Evolutionary conservation across 805 yeast genomes (phyloP).

Genomic region (Metschnikowia sp.): DNA sequence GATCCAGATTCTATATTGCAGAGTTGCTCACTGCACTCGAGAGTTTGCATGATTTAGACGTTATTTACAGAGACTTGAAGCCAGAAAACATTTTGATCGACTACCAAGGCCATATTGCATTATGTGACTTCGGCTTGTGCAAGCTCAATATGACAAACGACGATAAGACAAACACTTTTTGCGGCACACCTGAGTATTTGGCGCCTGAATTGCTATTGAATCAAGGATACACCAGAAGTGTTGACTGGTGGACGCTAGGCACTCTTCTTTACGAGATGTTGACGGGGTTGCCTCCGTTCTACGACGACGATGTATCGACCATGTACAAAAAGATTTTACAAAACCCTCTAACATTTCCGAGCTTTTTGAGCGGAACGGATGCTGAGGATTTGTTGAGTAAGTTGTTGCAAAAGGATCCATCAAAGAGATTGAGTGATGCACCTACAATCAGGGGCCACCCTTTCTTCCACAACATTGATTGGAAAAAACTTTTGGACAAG

Average conservation of each 20-base stretch:
- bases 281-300: conserved; percentile 95
- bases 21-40: conserved; percentile 92
- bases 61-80: conserved; percentile 91
- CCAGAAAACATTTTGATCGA: conserved; percentile 94
- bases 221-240: conserved; percentile 91
- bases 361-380: conserved; percentile 72
- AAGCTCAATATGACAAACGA: conserved; percentile 90
- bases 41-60: conserved; percentile 84
- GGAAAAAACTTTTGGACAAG: conserved; percentile 78
- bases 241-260: conserved; percentile 99
- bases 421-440: conserved; percentile 75
- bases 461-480: conserved; percentile 85
- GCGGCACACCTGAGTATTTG: conserved; percentile 97
- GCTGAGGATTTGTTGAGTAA: conserved; percentile 78
- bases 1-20: conserved; percentile 91
- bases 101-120: conserved; percentile 95
- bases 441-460: conserved; percentile 78
- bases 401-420: conserved; percentile 81
- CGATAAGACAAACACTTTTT: conserved; percentile 87
- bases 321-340: conserved; percentile 94
- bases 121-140: conserved; percentile 96
- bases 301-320: conserved; percentile 86
- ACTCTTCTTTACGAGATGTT: conserved; percentile 92
- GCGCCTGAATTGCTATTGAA: conserved; percentile 92
- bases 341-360: conserved; percentile 86